Evolutionary conservation across 176 grass and related monocot genomes (phyloP), one percentile per base, ranked within the genome.

Genomic region (Cocos nucifera): DNA sequence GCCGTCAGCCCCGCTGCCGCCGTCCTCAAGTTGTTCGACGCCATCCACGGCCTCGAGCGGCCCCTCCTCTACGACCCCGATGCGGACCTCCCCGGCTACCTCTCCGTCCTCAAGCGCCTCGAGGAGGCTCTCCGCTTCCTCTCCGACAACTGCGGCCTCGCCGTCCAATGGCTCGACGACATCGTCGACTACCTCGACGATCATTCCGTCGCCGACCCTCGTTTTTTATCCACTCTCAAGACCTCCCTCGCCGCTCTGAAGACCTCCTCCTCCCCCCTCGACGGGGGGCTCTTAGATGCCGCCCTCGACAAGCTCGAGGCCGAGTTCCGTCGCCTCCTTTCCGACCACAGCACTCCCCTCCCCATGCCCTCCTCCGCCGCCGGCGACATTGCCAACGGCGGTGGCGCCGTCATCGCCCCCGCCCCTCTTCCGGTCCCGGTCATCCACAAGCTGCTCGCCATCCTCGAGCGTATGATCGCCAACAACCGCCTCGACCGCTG

Each of bases 1-100:
- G 86, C 91, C 26, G 86, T 96, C 0, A 80, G 83, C 4, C 91
- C 91, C 18, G 86, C 91, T 1, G 83, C 91, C 0, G 86, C 83
- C 17, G 91, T 96, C 12, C 91, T 96, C 61, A 96, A 96, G 91
- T 86, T 96, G n/a, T 96, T 96, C 57, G 91, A 96, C 62, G 91
- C 91, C 32, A 83, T 96, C 6, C 91, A 90, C 60, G 86, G 91
- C 5, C 86, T 96, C 44, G 86, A 96, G 71, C 72, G 74, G 49
- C 78, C 91, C 30, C 86, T 96, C 1, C 91, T 96, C 28, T 77
- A 54, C 6, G 68, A 50, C 1, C 75, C 54, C 15, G 54, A 66
- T 18, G 69, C 24, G 10, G 83, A 96, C 53, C 71, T 96, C 15
- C 21, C 60, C 0, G 80, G 78, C 0, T 90, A 82, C 78, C 80